Base-by-base conservation (phyloP, 1,139 yeast species). In the Sugiyamaella japonica region DNA sequence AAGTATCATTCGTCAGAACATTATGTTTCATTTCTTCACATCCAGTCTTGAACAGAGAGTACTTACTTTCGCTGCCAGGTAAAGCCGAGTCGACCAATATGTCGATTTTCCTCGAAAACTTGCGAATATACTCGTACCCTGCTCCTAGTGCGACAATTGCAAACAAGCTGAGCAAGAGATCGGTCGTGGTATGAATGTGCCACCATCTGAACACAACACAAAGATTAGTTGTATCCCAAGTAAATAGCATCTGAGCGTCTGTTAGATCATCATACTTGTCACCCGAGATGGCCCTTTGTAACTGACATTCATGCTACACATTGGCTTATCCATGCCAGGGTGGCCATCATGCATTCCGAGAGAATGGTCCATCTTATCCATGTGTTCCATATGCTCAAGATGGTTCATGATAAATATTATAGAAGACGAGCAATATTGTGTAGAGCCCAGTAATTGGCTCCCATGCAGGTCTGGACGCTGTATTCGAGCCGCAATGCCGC, bases 171-270 rank as follows among this genome's bases (percentile, higher is more conserved):
- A 81, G 55, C 1, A 85, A 17, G 53, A 88, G 79, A 10, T 82
- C 84, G 1, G 67, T 45, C n/a, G 70, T 63, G 1, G 84, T 78
- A 48, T 74, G 76, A 49, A 87, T 78, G 61, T 85, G 91, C 96
- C 96, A 87, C 89, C 91, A 85, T 58, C 73, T 71, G 70, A 85
- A 86, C 10, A 87, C 79, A 13, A 87, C 80, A 67, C 96, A 87
- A 12, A 87, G 76, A 67, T 87, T 80, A 51, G 79, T 75, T 74
- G 87, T 84, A 62, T 83, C 81, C 95, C 95, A 88, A 9, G 91
- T 86, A 70, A 87, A 86, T n/a, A 85, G 65, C 93, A 86, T 87
- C 79, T 75, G 38, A 34, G 56, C n/a, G 13, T 32, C 13, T 32
- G 46, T 41, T 38, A 43, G 45, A 10, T 15, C 20, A 10, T 15